Conservation (phyloP, 106 monocot species). For the Iris macrosiphon region DNA sequence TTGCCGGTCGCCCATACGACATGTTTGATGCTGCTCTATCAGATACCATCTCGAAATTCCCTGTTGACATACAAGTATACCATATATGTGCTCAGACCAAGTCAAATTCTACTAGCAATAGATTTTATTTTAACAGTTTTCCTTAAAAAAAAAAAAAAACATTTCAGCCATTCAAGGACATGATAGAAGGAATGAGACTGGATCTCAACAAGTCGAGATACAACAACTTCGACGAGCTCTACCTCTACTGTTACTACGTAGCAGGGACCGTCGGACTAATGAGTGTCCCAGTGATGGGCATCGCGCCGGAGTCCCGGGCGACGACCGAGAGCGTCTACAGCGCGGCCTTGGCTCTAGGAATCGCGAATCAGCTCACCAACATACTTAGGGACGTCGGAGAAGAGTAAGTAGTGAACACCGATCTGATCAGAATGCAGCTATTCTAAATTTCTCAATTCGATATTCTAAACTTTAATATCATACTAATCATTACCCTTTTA, state of each 20-base stretch:
- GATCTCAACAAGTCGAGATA: conserved; percentile 16
- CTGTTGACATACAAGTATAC: conserved; percentile 77
- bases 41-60: conserved; percentile 52
- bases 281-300: conserved; percentile 33
- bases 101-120: not conserved
- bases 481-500: too few relatives aligned
- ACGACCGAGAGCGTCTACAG: conserved; percentile 6
- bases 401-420: too few relatives aligned
- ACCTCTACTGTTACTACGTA: conserved; percentile 27
- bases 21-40: conserved; percentile 73
- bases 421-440: too few relatives aligned
- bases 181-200: conserved; percentile 23
- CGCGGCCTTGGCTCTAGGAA: conserved; percentile 12
- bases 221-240: conserved; percentile 21
- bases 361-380: conserved; percentile 27
- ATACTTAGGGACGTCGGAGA: conserved; percentile 30
- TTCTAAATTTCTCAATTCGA: too few relatives aligned
- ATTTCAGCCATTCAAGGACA: conserved; percentile 31
- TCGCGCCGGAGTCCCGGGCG: conserved; percentile 6
- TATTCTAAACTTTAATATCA: too few relatives aligned
- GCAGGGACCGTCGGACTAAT: conserved; percentile 28
- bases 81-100: too few relatives aligned
- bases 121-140: too few relatives aligned
- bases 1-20: conserved; percentile 62
- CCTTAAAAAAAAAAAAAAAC: too few relatives aligned